Evolutionary conservation across 257 asterid genomes (phyloP).

Genomic region (Nicotiana noctiflora): DNA sequence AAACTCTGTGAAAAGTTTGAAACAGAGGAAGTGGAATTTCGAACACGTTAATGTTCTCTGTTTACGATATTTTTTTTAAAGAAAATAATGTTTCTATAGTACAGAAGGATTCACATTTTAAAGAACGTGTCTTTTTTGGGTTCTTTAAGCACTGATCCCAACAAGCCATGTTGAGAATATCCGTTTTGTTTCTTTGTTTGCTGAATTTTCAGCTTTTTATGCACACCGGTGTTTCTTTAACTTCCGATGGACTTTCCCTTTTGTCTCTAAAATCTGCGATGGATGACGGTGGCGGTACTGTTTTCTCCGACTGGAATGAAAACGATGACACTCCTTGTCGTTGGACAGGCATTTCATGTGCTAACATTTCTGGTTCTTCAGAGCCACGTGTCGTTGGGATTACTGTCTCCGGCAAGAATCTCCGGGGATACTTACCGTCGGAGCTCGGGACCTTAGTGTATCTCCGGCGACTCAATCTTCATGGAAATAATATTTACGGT

Average conservation of each 20-base stretch:
- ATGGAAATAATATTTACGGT: constrained; percentile 71
- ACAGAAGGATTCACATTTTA: no score
- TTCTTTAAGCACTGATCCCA: neutral
- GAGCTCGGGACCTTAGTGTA: constrained; percentile 70
- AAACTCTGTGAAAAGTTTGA: no score
- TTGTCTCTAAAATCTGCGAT: constrained; percentile 73
- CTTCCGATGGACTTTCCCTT: constrained; percentile 68
- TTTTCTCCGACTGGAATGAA: constrained; percentile 73
- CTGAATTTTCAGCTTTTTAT: constrained; percentile 17
- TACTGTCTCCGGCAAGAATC: constrained; percentile 53
- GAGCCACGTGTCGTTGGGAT: constrained; percentile 80
- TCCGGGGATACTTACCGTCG: constrained; percentile 82
- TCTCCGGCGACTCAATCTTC: constrained; percentile 85
- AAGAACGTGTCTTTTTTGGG: no score
- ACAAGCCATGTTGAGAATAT: constrained; percentile 23
- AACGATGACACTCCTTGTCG: constrained; percentile 66
- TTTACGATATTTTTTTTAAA: no score
- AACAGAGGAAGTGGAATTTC: no score
- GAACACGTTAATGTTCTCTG: no score
- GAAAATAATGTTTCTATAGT: no score
- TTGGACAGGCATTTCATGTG: constrained; percentile 85
- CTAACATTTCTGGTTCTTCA: constrained; percentile 51
- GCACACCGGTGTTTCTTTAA: constrained; percentile 25
- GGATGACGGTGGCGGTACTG: constrained; percentile 38
- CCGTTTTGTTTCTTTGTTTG: constrained; percentile 16